phyloP scores from a whole-genome alignment of 495 filamentous ascomycete genomes.

The Niebla homalea region DNA sequence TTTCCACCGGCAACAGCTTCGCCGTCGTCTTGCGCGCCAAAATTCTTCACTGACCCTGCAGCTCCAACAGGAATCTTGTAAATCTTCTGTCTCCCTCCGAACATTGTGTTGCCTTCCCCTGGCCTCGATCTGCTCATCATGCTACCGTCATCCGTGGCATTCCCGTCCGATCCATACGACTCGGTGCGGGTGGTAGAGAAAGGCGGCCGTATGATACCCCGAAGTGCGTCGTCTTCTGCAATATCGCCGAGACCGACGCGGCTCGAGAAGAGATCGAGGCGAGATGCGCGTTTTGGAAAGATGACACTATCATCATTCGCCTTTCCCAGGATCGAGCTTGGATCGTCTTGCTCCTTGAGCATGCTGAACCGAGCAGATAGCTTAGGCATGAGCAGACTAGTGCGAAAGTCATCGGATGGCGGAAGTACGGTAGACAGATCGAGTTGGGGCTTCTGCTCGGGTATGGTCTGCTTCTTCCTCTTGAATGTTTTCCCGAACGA shows the following conservation, averaged over 20 bases:
- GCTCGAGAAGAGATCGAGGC: slow-evolving; percentile 40
- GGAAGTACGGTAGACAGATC: slow-evolving; percentile 66
- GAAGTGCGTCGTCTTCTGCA: slow-evolving; percentile 73
- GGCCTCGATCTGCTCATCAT: slow-evolving; percentile 77
- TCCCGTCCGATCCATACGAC: slow-evolving; percentile 42
- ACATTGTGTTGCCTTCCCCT: slow-evolving; percentile 83
- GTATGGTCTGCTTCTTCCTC: slow-evolving; percentile 44
- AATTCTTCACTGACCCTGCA: slow-evolving; percentile 28
- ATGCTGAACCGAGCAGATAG: slow-evolving; percentile 94
- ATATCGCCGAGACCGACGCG: slow-evolving; percentile 61
- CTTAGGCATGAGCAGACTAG: slow-evolving; percentile 89
- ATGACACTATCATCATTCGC: slow-evolving; percentile 89
- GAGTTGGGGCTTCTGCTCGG: slow-evolving; percentile 48
- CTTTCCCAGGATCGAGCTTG: slow-evolving; percentile 73
- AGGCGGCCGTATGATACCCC: slow-evolving; percentile 46
- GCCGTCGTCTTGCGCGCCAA: slow-evolving; percentile 12
- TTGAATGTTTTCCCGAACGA: slow-evolving; percentile 35
- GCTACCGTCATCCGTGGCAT: slow-evolving; percentile 64
- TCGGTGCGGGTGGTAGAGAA: slow-evolving; percentile 36
- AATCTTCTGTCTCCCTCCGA: slow-evolving; percentile 91
- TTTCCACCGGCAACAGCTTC: slow-evolving; percentile 31
- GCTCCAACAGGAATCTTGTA: slow-evolving; percentile 67
- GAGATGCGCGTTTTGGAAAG: slow-evolving; percentile 65
- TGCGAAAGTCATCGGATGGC: slow-evolving; percentile 82
- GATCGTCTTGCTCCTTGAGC: slow-evolving; percentile 86